Conservation (phyloP, 2,329 filamentous ascomycete genomes). For the Dactylonectria estremocensis region DNA sequence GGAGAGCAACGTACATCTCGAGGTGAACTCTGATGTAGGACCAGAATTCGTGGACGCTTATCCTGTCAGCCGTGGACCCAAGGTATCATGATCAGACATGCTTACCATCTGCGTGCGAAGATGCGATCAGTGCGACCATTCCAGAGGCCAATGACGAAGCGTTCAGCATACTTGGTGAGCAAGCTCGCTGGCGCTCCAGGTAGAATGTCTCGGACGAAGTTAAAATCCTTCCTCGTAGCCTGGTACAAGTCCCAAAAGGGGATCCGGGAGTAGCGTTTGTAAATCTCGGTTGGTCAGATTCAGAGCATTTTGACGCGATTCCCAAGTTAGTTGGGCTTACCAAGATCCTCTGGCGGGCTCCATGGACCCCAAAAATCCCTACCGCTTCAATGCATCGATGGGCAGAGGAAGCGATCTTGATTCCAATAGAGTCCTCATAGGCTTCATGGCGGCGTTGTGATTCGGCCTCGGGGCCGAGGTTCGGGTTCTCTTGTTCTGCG, state of each 20-base stretch:
- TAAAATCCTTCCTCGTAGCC: slow-evolving; percentile 48
- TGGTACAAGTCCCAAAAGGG: slow-evolving; percentile 63
- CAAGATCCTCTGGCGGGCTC: slow-evolving; percentile 69
- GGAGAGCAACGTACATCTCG: slow-evolving; percentile 67
- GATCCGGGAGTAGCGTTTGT: slow-evolving; percentile 64
- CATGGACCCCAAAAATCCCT: slow-evolving; percentile 67
- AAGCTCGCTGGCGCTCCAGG: slow-evolving; percentile 53
- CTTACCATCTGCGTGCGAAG: slow-evolving; percentile 49
- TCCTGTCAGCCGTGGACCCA: slow-evolving; percentile 27
- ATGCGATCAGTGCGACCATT: slow-evolving; percentile 40
- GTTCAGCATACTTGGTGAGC: slow-evolving; percentile 50
- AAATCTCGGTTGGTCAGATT: slow-evolving; percentile 59
- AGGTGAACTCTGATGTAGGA: slow-evolving; percentile 65
- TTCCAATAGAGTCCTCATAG: slow-evolving; percentile 65
- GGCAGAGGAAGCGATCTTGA: slow-evolving; percentile 54
- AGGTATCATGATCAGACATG: background rate
- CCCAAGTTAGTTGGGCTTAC: slow-evolving; percentile 49
- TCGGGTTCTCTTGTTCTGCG: slow-evolving; percentile 69
- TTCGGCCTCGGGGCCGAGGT: slow-evolving; percentile 57
- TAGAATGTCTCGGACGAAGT: slow-evolving; percentile 50
- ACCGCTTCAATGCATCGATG: slow-evolving; percentile 57
- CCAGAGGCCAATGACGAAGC: slow-evolving; percentile 46
- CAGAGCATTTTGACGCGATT: background rate
- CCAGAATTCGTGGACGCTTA: slow-evolving; percentile 53
- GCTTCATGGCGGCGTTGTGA: slow-evolving; percentile 60